phyloP scores from a whole-genome alignment of 371 early-diverging fungal species.

The Mortierella sp. region DNA sequence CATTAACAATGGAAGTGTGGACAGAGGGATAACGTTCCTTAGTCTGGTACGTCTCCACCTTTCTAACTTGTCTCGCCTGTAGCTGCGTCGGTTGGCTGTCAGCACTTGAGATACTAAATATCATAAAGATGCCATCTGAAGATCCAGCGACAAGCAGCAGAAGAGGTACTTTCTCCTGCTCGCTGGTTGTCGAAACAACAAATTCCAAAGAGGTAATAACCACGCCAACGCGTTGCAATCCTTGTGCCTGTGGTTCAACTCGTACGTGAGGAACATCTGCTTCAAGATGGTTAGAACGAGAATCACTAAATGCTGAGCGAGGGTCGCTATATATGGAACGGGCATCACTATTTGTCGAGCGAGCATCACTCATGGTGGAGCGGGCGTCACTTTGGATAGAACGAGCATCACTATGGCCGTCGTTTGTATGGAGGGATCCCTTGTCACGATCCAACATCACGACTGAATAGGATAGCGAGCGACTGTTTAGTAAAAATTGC shows the following conservation, averaged over 20 bases:
- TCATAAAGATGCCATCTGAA: conserved; percentile 35
- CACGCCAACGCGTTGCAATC: conserved; percentile 36
- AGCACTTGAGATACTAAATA: conserved; percentile 31
- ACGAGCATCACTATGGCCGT: not conserved
- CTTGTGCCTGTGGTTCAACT: conserved; percentile 9
- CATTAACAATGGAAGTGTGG: conserved; percentile 43
- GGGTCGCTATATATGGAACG: not conserved
- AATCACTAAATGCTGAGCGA: not conserved
- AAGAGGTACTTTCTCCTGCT: conserved; percentile 45
- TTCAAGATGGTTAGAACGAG: not conserved
- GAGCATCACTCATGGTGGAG: not conserved
- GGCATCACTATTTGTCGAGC: not conserved
- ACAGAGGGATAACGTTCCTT: conserved; percentile 32
- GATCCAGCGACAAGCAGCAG: conserved; percentile 47
- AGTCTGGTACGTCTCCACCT: conserved; percentile 48
- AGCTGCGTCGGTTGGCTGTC: not conserved
- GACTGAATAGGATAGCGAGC: conserved; percentile 13
- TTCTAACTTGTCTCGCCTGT: conserved; percentile 15
- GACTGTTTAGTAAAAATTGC: not conserved
- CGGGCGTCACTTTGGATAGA: not conserved
- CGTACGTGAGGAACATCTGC: not conserved
- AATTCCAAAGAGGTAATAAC: conserved; percentile 39
- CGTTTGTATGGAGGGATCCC: not conserved
- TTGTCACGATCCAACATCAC: conserved; percentile 35
- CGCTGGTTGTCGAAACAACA: conserved; percentile 46